phyloP scores from a whole-genome alignment of 2,329 filamentous ascomycete genomes.

The Grosmannia serpens region DNA sequence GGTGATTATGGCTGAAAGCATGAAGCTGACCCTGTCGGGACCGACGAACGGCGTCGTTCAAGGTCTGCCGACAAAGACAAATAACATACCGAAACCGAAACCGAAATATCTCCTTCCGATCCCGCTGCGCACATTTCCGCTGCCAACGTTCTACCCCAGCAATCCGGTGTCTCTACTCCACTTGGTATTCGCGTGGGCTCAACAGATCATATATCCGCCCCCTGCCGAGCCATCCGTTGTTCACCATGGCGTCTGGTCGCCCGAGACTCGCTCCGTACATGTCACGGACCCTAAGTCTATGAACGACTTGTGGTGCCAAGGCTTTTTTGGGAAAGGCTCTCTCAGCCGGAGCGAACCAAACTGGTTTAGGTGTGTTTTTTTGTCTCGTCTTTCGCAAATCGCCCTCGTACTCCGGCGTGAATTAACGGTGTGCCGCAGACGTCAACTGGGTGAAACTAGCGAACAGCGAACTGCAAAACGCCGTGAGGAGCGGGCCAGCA shows the following conservation, averaged over 20 bases:
- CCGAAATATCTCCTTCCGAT: conserved; percentile 64
- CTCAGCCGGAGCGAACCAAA: conserved; percentile 90
- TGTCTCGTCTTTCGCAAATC: too few species aligned
- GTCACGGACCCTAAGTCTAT: conserved; percentile 67
- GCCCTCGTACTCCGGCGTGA: background rate
- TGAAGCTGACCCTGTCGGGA: conserved; percentile 6
- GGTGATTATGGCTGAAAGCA: conserved; percentile 20
- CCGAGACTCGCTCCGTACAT: conserved; percentile 70
- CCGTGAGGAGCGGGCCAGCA: conserved; percentile 67
- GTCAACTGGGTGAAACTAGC: conserved; percentile 40
- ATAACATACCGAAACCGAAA: background rate
- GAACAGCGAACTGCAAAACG: conserved; percentile 70
- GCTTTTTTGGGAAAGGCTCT: conserved; percentile 92
- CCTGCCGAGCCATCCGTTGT: conserved; percentile 50
- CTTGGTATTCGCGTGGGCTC: conserved; percentile 65
- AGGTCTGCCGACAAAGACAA: conserved; percentile 3
- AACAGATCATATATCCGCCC: conserved; percentile 57
- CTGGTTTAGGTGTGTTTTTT: conserved; percentile 53
- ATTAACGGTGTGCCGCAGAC: background rate
- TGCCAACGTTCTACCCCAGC: conserved; percentile 81
- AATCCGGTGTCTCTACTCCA: conserved; percentile 84
- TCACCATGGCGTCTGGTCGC: conserved; percentile 70
- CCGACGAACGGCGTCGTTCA: background rate
- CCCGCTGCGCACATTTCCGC: conserved; percentile 69
- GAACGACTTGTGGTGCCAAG: conserved; percentile 83